Base-by-base conservation (phyloP, 371 early-diverging fungal genomes). In the Mortierella sp. region DNA sequence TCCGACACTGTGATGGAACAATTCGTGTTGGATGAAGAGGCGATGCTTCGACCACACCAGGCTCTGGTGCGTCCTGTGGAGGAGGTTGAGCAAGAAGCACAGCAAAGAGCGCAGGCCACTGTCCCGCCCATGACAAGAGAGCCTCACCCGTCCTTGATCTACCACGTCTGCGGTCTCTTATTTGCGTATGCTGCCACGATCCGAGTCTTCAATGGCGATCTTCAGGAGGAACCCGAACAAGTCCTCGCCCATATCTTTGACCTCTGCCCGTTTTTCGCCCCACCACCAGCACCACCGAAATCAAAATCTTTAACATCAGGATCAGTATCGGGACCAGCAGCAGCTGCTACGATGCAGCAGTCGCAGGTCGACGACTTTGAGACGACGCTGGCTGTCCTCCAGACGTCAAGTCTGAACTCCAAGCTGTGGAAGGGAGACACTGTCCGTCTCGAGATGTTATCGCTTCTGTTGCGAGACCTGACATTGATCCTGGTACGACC, bases 351-450 rank as follows among this genome's bases (percentile, higher is more conserved):
- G 16, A 61, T 37, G 61, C 61, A 48, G 22, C 48, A 48, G 48
- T 48, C 76, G 2, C 72, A 72, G 31, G 76, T 83, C n/a, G 66
- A 79, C n/a, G 79, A 79, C 26, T 83, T 83, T 58, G 79, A 78
- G 64, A 83, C 84, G n/a, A 70, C 84, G 2, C 70, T 83, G 47
- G 84, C 84, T 4, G 50, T 76, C 29, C 34, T 83, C 1, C 84
- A 83, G 39, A 40, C 52, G 10, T 50, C 68, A 2, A 76, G 84
- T 70, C 61, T 79, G 24, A 61, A 72, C 10, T 83, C 84, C 34
- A 79, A 70, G 40, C 68, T 79, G 5, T 83, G 84, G 84, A 83
- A 70, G 39, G 84, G 84, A 22, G 84, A 83, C n/a, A 83, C 79
- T 13, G 31, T 73, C 13, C 75, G 84, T n/a, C 64, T 73, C 1